Conservation (phyloP, 2,329 filamentous ascomycete genomes). For the Lasiodiplodia hormozganensis region DNA sequence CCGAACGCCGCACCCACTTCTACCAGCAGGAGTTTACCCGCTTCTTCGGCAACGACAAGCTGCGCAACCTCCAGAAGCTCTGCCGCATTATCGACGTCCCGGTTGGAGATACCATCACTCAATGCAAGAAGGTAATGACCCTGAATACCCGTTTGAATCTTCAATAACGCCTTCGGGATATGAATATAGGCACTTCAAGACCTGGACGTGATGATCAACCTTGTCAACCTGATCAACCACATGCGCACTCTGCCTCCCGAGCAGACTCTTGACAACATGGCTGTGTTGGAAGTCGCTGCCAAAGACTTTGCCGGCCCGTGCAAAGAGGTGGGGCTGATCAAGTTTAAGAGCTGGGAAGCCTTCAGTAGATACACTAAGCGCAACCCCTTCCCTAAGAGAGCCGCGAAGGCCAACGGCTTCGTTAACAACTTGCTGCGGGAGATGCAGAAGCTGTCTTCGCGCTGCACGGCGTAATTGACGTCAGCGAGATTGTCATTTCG, state of each 20-base stretch:
- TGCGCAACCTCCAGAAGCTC: slow-evolving; percentile 38
- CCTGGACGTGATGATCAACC: slow-evolving; percentile 25
- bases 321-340: neutral
- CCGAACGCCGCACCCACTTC: neutral
- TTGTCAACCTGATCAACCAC: slow-evolving; percentile 38
- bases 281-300: neutral
- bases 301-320: neutral
- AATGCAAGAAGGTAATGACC: slow-evolving; percentile 38
- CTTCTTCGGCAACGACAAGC: slow-evolving; percentile 34
- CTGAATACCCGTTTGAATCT: neutral
- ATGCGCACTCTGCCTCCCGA: slow-evolving; percentile 33
- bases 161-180: neutral
- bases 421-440: slow-evolving; percentile 34
- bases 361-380: neutral
- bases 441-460: neutral
- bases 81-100: slow-evolving; percentile 38
- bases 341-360: neutral
- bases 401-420: slow-evolving; percentile 38
- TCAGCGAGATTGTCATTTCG: neutral
- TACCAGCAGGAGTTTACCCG: slow-evolving; percentile 32
- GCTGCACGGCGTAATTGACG: neutral
- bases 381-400: slow-evolving; percentile 33
- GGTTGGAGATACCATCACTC: slow-evolving; percentile 34
- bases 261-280: slow-evolving; percentile 7
- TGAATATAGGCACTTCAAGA: slow-evolving; percentile 33